Evolutionary conservation across 108 stramenopile genomes (phyloP), one percentile per base, ranked within the genome.

Genomic region (Epithemia pelagica): DNA sequence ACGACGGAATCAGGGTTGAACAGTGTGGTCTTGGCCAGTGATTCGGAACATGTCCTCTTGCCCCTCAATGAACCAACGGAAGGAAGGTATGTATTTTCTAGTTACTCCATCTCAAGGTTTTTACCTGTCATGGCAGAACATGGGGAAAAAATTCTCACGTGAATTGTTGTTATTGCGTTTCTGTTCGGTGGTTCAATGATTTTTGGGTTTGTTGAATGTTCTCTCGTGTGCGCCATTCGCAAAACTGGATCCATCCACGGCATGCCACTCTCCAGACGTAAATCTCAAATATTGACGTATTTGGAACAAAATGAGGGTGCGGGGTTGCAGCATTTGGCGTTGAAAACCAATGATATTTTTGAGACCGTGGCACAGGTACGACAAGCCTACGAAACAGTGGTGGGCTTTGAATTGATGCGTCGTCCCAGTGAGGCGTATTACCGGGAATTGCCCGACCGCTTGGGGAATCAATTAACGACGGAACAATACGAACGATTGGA

Each of bases 301-400:
- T 62, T 95, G 3, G 94, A 95, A 72, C 84, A 86, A 60, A 93
- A 95, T 62, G 81, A 87, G 24, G 94, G 94, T 8, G 73, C 88
- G 2, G 94, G 94, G 10, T 65, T 95, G 32, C 94, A 95, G 66
- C 94, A 95, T 71, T 67, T 95, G 30, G 94, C 94, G 18, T 69
- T 95, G 30, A 87, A 88, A 61, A 90, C 89, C 0, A 62, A 77
- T 46, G 87, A 93, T 66, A 91, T 95, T 23, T 85, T 95, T 59
- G 58, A 69, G 1, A 93, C 91, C 37, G 75, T 95, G 65, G 51
- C 67, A 27, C 61, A 79, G 54, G 90, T 95, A 80, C 70, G 73
- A 53, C 55, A 77, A 26, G 75, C 80, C 28, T 74, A 83, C 30
- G 73, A 84, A 23, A 54, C 69, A 46, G 64, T 85, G 54, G 91